Conservation (phyloP, 2,329 filamentous ascomycete genomes). For the Laburnicola sp. region DNA sequence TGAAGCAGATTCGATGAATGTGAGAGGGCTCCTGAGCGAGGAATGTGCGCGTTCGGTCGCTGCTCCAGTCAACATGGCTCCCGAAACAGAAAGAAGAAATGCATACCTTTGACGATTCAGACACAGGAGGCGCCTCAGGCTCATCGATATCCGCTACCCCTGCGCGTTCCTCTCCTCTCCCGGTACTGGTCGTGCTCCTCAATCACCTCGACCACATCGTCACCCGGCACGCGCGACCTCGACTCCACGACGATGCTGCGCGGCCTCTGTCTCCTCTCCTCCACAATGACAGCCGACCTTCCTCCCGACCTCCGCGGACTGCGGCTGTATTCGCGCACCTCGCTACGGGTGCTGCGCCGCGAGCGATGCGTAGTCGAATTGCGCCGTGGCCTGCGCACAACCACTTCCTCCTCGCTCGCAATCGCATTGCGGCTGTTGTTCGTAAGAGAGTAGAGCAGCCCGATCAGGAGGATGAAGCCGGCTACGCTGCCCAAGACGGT, state of each 20-base stretch:
- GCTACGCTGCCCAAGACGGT: slow-evolving; percentile 60
- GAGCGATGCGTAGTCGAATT: slow-evolving; percentile 32
- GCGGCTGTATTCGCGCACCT: slow-evolving; percentile 43
- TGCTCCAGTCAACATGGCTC: too few relatives aligned
- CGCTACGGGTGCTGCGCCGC: slow-evolving; percentile 33
- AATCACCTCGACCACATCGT: slow-evolving; percentile 62
- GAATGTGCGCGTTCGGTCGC: too few relatives aligned
- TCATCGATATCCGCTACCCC: slow-evolving; percentile 53
- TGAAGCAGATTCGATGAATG: neutral
- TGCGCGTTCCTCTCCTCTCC: slow-evolving; percentile 37
- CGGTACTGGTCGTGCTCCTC: slow-evolving; percentile 57
- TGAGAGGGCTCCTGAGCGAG: neutral
- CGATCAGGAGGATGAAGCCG: slow-evolving; percentile 58
- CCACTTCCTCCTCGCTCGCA: slow-evolving; percentile 61
- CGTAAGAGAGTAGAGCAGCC: slow-evolving; percentile 52
- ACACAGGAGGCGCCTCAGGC: slow-evolving; percentile 27
- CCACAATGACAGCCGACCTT: slow-evolving; percentile 44
- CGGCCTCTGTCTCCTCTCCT: slow-evolving; percentile 40
- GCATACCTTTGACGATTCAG: too few relatives aligned
- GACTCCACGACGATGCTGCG: slow-evolving; percentile 52
- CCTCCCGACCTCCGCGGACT: slow-evolving; percentile 37
- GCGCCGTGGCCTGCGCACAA: slow-evolving; percentile 46
- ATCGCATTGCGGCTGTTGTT: slow-evolving; percentile 45
- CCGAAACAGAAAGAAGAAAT: too few relatives aligned
- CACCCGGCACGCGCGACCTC: slow-evolving; percentile 48